These are phyloP conservation scores for Pythium graminicola DNA, from an alignment of 352 stramenopile genomes.

Conservation along the genomic window DNA sequence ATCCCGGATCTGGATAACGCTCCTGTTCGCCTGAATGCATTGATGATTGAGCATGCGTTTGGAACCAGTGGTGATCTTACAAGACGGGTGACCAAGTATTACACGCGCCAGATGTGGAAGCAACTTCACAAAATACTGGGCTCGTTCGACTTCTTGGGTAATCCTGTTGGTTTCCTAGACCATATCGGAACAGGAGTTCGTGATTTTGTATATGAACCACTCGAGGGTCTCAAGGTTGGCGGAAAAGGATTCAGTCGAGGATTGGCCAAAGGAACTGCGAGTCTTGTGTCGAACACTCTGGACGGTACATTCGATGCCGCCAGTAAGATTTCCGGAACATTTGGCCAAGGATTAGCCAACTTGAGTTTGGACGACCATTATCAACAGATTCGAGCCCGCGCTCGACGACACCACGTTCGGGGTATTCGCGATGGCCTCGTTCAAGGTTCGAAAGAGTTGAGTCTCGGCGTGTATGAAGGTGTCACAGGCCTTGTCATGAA, in stretches of 20 bases:
- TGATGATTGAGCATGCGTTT: constrained; percentile 88
- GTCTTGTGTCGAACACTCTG: constrained; percentile 81
- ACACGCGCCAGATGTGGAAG: constrained; percentile 84
- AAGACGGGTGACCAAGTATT: constrained; percentile 85
- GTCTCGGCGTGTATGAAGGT: constrained; percentile 78
- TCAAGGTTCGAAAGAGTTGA: constrained; percentile 81
- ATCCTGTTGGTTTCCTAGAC: constrained; percentile 85
- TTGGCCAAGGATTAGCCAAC: constrained; percentile 81
- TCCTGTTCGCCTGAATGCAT: constrained; percentile 72
- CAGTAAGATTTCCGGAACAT: constrained; percentile 85
- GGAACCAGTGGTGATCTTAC: constrained; percentile 81
- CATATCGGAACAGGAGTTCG: constrained; percentile 94
- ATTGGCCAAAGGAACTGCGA: constrained; percentile 80
- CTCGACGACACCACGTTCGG: constrained; percentile 67
- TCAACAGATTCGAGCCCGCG: constrained; percentile 75
- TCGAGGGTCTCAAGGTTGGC: constrained; percentile 88
- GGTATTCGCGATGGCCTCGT: constrained; percentile 73
- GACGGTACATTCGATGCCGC: constrained; percentile 84
- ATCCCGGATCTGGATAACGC: constrained; percentile 86
- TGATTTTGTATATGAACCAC: constrained; percentile 96
- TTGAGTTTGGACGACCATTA: constrained; percentile 86
- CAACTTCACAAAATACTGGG: constrained; percentile 86
- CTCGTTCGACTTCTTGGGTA: constrained; percentile 86
- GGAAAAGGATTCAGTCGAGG: constrained; percentile 83
- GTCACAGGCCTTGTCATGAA: constrained; percentile 75